These are phyloP conservation scores for Mycosphaerella arachidis DNA, from an alignment of 2,329 filamentous ascomycete genomes.

Conservation along the genomic window DNA sequence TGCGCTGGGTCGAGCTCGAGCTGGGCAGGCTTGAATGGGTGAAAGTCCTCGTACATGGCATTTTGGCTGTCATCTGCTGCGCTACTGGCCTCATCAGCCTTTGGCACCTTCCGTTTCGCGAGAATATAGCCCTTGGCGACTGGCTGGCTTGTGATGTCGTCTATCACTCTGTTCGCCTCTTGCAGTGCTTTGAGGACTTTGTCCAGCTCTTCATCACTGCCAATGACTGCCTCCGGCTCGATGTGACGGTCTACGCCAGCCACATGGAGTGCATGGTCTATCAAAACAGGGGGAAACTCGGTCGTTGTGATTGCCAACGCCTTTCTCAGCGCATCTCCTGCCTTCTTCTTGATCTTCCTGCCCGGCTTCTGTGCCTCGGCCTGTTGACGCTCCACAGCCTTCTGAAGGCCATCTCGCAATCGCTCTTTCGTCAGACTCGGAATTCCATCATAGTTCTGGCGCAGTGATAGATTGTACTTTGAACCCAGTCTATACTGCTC, in stretches of 20 bases:
- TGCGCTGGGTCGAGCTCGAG: constrained; percentile 64
- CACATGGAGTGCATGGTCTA: constrained; percentile 76
- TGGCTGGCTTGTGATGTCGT: constrained; percentile 62
- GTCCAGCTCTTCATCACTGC: constrained; percentile 60
- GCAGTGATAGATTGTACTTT: constrained; percentile 72
- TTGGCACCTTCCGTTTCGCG: constrained; percentile 51
- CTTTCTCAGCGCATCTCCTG: constrained; percentile 70
- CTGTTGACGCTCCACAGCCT: constrained; percentile 57
- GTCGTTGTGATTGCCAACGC: constrained; percentile 78
- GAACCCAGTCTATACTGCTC: constrained; percentile 75
- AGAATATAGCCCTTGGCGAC: constrained; percentile 81
- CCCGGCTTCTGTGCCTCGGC: constrained; percentile 44
- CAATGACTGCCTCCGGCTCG: constrained; percentile 65
- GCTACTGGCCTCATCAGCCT: constrained; percentile 31
- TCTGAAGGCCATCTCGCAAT: constrained; percentile 63
- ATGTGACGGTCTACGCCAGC: constrained; percentile 64
- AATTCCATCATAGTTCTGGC: constrained; percentile 76
- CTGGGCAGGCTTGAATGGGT: constrained; percentile 82
- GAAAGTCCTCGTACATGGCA: constrained; percentile 87
- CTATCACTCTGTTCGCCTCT: constrained; percentile 65
- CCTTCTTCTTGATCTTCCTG: constrained; percentile 69
- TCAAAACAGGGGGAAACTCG: constrained; percentile 79
- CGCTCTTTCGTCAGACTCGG: constrained; percentile 71
- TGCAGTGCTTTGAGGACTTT: constrained; percentile 64
- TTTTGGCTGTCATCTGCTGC: constrained; percentile 37